These are phyloP conservation scores for Cutaneotrichosporon arboriforme DNA, from an alignment of 1,284 basidiomycete species.

Conservation along the genomic window DNA sequence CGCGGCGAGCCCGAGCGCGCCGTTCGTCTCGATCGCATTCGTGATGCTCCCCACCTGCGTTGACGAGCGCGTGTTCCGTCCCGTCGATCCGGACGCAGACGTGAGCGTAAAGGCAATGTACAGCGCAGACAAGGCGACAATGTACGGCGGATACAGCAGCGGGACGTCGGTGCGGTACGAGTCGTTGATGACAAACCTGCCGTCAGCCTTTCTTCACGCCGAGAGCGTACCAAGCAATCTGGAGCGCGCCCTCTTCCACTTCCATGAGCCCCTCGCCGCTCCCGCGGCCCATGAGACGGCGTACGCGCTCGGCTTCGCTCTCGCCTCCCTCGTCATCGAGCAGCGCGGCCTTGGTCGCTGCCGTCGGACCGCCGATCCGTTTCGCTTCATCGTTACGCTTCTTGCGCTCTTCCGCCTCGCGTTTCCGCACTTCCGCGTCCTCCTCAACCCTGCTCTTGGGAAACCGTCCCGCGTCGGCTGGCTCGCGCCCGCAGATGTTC, in stretches of 20 bases:
- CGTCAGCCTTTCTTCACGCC: not conserved
- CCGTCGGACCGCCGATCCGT: conserved; percentile 7
- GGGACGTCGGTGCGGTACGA: conserved; percentile 86
- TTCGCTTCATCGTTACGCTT: conserved; percentile 27
- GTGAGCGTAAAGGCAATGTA: conserved; percentile 65
- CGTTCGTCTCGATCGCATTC: conserved; percentile 35
- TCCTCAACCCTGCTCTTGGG: conserved; percentile 34
- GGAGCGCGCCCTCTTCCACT: conserved; percentile 50
- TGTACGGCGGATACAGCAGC: conserved; percentile 85
- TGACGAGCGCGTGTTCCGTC: conserved; percentile 46
- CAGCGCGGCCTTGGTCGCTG: not conserved
- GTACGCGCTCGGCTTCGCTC: conserved; percentile 34
- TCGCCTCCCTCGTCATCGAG: conserved; percentile 24
- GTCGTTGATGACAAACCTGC: conserved; percentile 95
- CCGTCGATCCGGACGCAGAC: conserved; percentile 29
- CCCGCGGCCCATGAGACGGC: conserved; percentile 42
- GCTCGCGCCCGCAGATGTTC: conserved; percentile 59
- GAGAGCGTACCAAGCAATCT: conserved; percentile 50
- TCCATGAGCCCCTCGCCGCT: conserved; percentile 47
- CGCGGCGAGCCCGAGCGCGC: conserved; percentile 30
- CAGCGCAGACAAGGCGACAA: conserved; percentile 84
- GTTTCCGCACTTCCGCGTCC: conserved; percentile 36
- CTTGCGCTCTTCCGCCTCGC: conserved; percentile 27
- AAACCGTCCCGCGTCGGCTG: conserved; percentile 42
- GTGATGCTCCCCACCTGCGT: conserved; percentile 51